Evolutionary conservation across 345 rosid species (phyloP), one percentile per base, ranked within the genome.

Genomic region (Xanthoceras sorbifolium): DNA sequence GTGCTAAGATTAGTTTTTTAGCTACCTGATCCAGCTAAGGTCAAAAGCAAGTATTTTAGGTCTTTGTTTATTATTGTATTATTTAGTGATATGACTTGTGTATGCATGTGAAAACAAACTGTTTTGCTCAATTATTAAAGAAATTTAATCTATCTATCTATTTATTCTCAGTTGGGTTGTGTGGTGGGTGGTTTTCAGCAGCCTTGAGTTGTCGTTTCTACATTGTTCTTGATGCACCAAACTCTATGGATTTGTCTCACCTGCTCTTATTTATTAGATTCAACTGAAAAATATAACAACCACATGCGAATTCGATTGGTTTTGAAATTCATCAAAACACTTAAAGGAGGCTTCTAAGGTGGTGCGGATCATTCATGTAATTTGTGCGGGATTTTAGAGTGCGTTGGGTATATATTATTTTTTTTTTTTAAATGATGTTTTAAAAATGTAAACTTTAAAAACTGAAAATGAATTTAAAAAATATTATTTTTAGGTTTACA

Each of bases 1-100:
- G 60, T 74, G 71, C 50, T 40, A 28, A 69, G 42, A 73, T 78
- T 82, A 73, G 83, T 73, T 76, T 73, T 76, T 42, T 46, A 73
- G 72, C 71, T 71, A 42, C 70, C 54, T 64, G 5, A 73, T 64
- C 46, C n/a, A 64, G 69, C 59, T 59, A 25, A 54, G 64, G 69
- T 67, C 79, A n/a, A 65, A 79, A 78, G 48, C 62, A 68, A 63
- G 52, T 74, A n/a, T n/a, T n/a, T n/a, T 76, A 67, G 73, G 62
- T 40, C 15, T 64, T 67, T 81, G 28, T 34, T 71, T 81, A 22
- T 34, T 32, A 29, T 59, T 74, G 60, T 75, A 42, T 70, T 59
- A 42, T 72, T 26, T 69, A 52, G 66, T 29, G 62, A 52, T 38
- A 38, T 38, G 72, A 77, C 40, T 44, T 62, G 34, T 44, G n/a